phyloP scores from a whole-genome alignment of 805 yeast genomes.

The Saccharomycopsis sp. region DNA sequence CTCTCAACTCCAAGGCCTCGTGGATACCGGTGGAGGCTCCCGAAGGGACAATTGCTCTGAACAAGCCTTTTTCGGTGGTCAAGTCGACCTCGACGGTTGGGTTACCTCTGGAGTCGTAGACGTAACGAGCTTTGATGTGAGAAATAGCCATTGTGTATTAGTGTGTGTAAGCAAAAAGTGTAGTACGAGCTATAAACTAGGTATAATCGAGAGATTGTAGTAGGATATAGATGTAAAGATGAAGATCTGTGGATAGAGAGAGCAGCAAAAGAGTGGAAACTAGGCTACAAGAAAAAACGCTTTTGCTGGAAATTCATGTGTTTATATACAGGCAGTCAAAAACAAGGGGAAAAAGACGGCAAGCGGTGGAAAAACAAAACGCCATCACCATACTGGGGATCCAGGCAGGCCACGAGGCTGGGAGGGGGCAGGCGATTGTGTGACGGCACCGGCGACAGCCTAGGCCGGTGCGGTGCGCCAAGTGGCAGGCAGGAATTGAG shows the following conservation, averaged over 20 bases:
- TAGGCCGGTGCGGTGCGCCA: neutral
- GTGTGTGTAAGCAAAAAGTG: neutral
- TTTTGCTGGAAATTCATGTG: neutral
- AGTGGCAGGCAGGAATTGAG: too few species aligned
- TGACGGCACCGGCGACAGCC: too few species aligned
- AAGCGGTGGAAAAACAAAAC: neutral
- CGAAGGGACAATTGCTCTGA: conserved; percentile 98
- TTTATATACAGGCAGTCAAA: neutral
- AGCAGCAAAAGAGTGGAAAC: neutral
- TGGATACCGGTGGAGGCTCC: conserved; percentile 99
- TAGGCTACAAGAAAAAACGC: neutral
- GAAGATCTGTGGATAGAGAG: neutral
- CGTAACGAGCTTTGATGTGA: conserved; percentile 90
- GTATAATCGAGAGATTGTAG: too few species aligned
- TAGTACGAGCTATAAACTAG: too few species aligned
- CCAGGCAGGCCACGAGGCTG: neutral
- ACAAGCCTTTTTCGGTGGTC: conserved; percentile 84
- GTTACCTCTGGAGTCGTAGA: conserved; percentile 99
- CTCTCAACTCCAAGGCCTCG: conserved; percentile 98
- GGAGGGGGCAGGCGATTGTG: too few species aligned
- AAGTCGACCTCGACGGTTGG: conserved; percentile 99
- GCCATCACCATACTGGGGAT: neutral
- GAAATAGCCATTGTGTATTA: conserved; percentile 61
- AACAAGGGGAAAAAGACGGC: neutral
- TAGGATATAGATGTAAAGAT: neutral